A percentile compares a stretch with the other conserved stretches of the same genome.
Conservation (phyloP, 2,329 filamentous ascomycete genomes). For the Knufia petricola region DNA sequence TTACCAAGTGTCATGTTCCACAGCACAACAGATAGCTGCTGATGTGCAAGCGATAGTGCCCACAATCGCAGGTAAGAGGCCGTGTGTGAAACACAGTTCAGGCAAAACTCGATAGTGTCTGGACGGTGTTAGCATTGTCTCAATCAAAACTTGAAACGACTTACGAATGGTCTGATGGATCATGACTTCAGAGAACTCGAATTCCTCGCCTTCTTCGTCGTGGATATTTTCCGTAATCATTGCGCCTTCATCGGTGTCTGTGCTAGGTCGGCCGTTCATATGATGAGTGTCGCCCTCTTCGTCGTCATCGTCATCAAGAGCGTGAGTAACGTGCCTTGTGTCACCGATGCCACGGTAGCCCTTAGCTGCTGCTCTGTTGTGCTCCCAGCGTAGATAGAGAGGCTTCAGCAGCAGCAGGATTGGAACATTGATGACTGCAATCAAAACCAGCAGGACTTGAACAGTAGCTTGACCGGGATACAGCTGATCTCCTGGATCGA, state of each 20-base stretch:
- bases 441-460: constrained; percentile 66
- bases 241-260: constrained; percentile 69
- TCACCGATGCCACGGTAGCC: constrained; percentile 93
- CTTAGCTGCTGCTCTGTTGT: constrained; percentile 76
- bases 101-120: constrained; percentile 64
- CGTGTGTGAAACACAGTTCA: constrained; percentile 98
- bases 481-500: constrained; percentile 57
- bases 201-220: constrained; percentile 82
- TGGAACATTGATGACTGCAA: constrained; percentile 81
- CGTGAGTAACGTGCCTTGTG: constrained; percentile 67
- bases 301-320: constrained; percentile 80
- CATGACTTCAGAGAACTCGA: constrained; percentile 95
- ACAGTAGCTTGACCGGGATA: constrained; percentile 68
- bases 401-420: constrained; percentile 91
- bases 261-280: constrained; percentile 54
- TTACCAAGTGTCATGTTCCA: constrained; percentile 91
- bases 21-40: constrained; percentile 90
- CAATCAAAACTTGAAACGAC: constrained; percentile 29
- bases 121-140: constrained; percentile 26
- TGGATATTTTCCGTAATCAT: constrained; percentile 78
- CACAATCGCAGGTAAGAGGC: constrained; percentile 97
- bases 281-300: constrained; percentile 22
- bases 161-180: constrained; percentile 97
- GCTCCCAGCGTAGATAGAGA: constrained; percentile 85
- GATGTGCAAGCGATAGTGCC: constrained; percentile 93